Evolutionary conservation across 2,329 filamentous ascomycete genomes (phyloP).

Genomic region (Fusarium sp.): DNA sequence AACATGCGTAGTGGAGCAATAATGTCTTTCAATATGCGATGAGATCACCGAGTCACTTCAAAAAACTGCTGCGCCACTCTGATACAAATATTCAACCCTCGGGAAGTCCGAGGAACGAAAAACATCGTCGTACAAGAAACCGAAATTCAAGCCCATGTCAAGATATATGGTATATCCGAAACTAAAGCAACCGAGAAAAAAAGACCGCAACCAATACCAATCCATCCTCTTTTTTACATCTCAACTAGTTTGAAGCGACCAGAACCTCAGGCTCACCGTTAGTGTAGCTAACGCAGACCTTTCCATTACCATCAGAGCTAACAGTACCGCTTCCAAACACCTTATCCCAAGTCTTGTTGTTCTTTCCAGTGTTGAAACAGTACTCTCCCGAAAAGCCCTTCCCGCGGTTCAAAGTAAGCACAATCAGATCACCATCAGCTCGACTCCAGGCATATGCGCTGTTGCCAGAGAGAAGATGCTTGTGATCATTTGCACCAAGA

Average conservation of each 20-base stretch:
- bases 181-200: background rate
- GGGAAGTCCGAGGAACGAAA: too few species aligned
- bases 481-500: constrained; percentile 21
- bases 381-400: constrained; percentile 20
- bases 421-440: constrained; percentile 17
- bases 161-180: background rate
- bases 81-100: too few species aligned
- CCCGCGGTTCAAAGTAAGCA: constrained; percentile 27
- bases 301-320: constrained; percentile 5
- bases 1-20: too few species aligned
- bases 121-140: too few species aligned
- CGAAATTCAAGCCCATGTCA: background rate
- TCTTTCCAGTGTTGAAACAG: constrained; percentile 23
- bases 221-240: background rate
- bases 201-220: constrained; percentile 1
- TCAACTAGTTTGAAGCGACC: constrained; percentile 1
- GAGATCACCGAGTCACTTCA: too few species aligned
- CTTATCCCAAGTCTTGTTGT: constrained; percentile 35
- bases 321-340: constrained; percentile 20
- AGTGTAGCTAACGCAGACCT: constrained; percentile 22
- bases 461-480: constrained; percentile 19
- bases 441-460: constrained; percentile 34
- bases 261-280: constrained; percentile 37
- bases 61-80: too few species aligned
- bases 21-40: too few species aligned